phyloP scores from a whole-genome alignment of 2,329 filamentous ascomycete species.

The Pseudogymnoascus sp. region DNA sequence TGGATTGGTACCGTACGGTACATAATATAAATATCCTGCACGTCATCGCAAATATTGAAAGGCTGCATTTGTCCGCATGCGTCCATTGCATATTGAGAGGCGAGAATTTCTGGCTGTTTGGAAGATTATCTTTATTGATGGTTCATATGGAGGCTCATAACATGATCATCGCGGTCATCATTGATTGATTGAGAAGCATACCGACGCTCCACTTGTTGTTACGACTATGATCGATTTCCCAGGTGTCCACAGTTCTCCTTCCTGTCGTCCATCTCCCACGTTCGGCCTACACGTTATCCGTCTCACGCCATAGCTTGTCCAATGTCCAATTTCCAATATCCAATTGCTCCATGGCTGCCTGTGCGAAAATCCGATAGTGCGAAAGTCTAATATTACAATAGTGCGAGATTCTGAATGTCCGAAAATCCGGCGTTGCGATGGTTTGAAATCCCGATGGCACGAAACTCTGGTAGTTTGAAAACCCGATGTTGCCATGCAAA shows the following conservation, averaged over 20 bases:
- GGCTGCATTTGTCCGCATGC: not conserved
- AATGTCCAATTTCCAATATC: not conserved
- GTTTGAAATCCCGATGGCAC: not conserved
- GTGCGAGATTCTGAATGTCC: not conserved
- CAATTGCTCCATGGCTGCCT: not conserved
- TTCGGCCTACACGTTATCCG: not conserved
- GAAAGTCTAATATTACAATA: not conserved
- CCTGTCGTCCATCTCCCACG: not conserved
- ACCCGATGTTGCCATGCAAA: not conserved
- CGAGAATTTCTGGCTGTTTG: not conserved
- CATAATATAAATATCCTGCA: not conserved
- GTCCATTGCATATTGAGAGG: not conserved
- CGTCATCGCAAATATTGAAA: not conserved
- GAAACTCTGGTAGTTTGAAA: not conserved
- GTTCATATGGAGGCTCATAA: not conserved
- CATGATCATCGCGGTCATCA: not conserved
- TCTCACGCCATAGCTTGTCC: not conserved
- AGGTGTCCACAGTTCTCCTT: not conserved
- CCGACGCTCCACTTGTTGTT: not conserved
- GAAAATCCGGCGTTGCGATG: not conserved
- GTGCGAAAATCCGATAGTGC: not conserved
- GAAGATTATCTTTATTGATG: not conserved
- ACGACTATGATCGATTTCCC: not conserved
- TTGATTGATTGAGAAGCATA: not conserved
- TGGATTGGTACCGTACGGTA: not conserved